Conservation (phyloP, 2,329 filamentous ascomycete genomes). For the Diaporthe nobilis region DNA sequence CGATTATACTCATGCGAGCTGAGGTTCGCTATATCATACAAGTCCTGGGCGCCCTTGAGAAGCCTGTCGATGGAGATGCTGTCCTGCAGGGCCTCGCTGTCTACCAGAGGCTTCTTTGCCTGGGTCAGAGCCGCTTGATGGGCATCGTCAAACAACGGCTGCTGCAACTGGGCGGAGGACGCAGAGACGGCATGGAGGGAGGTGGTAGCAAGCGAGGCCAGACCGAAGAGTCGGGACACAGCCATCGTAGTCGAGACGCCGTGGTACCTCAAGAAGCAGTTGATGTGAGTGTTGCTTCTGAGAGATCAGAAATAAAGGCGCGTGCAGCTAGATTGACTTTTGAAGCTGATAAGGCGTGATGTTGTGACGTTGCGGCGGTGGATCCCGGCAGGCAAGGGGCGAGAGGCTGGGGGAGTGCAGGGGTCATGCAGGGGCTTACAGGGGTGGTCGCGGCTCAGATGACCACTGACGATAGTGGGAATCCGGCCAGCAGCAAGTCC, state of each 20-base stretch:
- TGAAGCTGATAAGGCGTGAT: conserved; percentile 22
- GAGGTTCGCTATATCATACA: conserved; percentile 74
- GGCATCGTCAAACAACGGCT: conserved; percentile 29
- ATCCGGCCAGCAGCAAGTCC: not conserved
- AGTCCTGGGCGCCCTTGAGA: conserved; percentile 69
- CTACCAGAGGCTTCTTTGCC: conserved; percentile 58
- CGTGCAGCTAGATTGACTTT: not conserved
- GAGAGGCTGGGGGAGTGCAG: conserved; percentile 14
- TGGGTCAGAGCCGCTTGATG: conserved; percentile 23
- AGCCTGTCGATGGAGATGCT: conserved; percentile 70
- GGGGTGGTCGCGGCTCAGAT: not conserved
- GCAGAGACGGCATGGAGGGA: conserved; percentile 22
- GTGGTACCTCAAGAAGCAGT: not conserved
- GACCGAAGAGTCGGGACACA: conserved; percentile 8
- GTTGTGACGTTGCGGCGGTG: not conserved
- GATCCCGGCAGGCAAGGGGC: conserved; percentile 24
- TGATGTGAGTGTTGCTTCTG: not conserved
- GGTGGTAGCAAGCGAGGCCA: conserved; percentile 12
- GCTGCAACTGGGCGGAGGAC: conserved; percentile 25
- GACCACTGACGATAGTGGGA: not conserved
- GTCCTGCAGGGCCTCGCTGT: conserved; percentile 68
- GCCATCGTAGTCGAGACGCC: not conserved
- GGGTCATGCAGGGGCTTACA: conserved; percentile 11
- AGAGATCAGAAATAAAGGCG: not conserved
- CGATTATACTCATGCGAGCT: conserved; percentile 74